Evolutionary conservation across 495 filamentous ascomycete species (phyloP).

Genomic region (Rusavskia elegans): DNA sequence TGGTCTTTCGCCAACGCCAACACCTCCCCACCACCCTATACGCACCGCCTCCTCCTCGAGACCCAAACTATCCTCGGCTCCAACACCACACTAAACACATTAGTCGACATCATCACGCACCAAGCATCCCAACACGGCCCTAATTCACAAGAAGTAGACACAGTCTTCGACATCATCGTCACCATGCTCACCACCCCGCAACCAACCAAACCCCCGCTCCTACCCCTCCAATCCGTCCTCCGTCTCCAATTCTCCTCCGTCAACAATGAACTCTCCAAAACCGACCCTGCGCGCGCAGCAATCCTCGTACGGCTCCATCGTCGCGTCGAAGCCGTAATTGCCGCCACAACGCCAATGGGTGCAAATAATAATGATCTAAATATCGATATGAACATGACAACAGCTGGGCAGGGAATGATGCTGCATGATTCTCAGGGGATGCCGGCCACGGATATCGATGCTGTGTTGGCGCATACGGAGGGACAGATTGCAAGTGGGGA

Average conservation of each 20-base stretch:
- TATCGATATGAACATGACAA: slow-evolving; percentile 5
- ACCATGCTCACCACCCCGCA: slow-evolving; percentile 58
- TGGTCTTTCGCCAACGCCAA: slow-evolving; percentile 51
- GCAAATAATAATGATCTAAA: slow-evolving; percentile 23
- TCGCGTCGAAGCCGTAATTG: slow-evolving; percentile 48
- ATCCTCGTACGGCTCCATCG: slow-evolving; percentile 60
- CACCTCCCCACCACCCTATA: slow-evolving; percentile 57
- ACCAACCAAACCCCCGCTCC: slow-evolving; percentile 24
- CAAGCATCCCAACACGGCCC: slow-evolving; percentile 16
- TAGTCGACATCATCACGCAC: slow-evolving; percentile 57
- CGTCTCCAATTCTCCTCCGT: slow-evolving; percentile 45
- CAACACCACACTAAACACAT: slow-evolving; percentile 36
- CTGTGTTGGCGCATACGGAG: slow-evolving; percentile 29
- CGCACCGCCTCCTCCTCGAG: slow-evolving; percentile 55
- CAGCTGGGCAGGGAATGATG: slow-evolving; percentile 8
- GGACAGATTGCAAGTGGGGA: neutral
- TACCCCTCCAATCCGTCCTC: slow-evolving; percentile 57
- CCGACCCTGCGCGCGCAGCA: slow-evolving; percentile 45
- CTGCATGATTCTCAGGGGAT: slow-evolving; percentile 20
- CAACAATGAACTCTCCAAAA: slow-evolving; percentile 41
- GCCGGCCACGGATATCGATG: slow-evolving; percentile 22
- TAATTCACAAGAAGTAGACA: slow-evolving; percentile 34
- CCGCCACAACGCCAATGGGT: slow-evolving; percentile 25
- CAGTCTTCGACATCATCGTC: slow-evolving; percentile 59
- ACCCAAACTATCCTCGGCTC: slow-evolving; percentile 58